phyloP scores from a whole-genome alignment of 2,329 filamentous ascomycete genomes.

The Aspergillus puulaauensis region DNA sequence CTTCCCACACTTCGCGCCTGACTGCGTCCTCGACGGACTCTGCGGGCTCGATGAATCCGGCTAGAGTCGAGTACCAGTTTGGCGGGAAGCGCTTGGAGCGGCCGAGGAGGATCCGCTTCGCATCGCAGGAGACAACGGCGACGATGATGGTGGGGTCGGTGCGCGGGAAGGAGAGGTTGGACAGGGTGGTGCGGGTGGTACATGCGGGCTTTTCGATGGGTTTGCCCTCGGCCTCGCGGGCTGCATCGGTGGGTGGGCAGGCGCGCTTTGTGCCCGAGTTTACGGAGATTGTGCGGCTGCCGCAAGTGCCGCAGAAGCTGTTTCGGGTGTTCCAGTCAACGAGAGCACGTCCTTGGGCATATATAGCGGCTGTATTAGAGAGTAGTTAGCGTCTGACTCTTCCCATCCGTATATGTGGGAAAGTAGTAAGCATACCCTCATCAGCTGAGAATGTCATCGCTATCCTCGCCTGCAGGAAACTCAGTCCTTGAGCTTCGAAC shows the following conservation, averaged over 20 bases:
- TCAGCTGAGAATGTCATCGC: conserved; percentile 60
- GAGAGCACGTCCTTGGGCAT: conserved; percentile 82
- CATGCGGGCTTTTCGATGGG: conserved; percentile 62
- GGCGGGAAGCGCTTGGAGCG: conserved; percentile 80
- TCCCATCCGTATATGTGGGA: background rate
- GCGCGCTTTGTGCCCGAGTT: conserved; percentile 47
- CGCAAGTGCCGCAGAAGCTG: conserved; percentile 87
- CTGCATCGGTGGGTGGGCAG: conserved; percentile 46
- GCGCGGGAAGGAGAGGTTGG: conserved; percentile 87
- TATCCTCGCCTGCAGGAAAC: conserved; percentile 67
- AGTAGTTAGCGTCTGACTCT: background rate
- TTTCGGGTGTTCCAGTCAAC: conserved; percentile 94
- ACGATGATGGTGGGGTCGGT: conserved; percentile 96
- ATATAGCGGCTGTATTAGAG: conserved; percentile 69
- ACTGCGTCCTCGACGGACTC: conserved; percentile 85
- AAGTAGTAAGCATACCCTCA: conserved; percentile 51
- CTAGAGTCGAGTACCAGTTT: conserved; percentile 85
- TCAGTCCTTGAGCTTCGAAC: conserved; percentile 61
- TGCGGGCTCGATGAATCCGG: conserved; percentile 81
- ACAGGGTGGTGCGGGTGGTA: conserved; percentile 77
- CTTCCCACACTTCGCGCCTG: conserved; percentile 81
- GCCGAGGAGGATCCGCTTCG: conserved; percentile 76
- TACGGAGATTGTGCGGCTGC: conserved; percentile 67
- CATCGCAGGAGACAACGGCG: conserved; percentile 80
- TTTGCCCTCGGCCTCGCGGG: conserved; percentile 28